phyloP scores from a whole-genome alignment of 2,329 filamentous ascomycete genomes.

The Verticillium tricorpus region DNA sequence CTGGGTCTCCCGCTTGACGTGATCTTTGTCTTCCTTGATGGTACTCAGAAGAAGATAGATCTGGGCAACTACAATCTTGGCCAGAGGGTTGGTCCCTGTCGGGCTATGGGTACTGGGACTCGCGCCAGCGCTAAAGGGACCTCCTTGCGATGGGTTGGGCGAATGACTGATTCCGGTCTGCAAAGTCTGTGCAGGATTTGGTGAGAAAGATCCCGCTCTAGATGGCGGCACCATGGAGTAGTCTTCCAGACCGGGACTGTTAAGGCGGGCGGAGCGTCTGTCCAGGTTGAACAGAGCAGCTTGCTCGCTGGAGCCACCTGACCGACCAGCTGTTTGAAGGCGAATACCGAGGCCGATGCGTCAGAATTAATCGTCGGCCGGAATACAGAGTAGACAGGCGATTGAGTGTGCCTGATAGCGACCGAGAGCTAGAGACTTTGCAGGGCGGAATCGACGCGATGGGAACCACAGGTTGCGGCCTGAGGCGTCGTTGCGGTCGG shows the following conservation, averaged over 20 bases:
- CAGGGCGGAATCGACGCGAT: background rate
- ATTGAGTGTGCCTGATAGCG: background rate
- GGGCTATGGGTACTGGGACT: slow-evolving; percentile 60
- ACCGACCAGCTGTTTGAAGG: background rate
- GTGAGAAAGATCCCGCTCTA: slow-evolving; percentile 61
- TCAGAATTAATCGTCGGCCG: background rate
- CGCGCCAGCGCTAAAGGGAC: slow-evolving; percentile 54
- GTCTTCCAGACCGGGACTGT: slow-evolving; percentile 4
- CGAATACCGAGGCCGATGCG: background rate
- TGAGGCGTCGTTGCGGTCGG: background rate
- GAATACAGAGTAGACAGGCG: background rate
- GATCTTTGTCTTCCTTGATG: slow-evolving; percentile 88
- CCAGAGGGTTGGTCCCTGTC: slow-evolving; percentile 63
- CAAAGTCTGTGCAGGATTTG: slow-evolving; percentile 53
- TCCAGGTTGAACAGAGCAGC: slow-evolving; percentile 8
- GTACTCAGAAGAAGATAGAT: slow-evolving; percentile 91
- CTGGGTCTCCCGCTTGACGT: slow-evolving; percentile 88
- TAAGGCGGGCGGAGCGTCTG: slow-evolving; percentile 9
- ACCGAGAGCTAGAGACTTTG: background rate
- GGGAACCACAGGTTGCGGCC: background rate
- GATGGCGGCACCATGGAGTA: slow-evolving; percentile 53
- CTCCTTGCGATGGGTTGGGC: slow-evolving; percentile 52
- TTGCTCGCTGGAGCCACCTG: slow-evolving; percentile 3
- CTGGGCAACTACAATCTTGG: slow-evolving; percentile 93
- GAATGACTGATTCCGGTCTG: slow-evolving; percentile 54